These are phyloP conservation scores for Xylaria sp. DNA, from an alignment of 2,329 filamentous ascomycete genomes.

Conservation along the genomic window DNA sequence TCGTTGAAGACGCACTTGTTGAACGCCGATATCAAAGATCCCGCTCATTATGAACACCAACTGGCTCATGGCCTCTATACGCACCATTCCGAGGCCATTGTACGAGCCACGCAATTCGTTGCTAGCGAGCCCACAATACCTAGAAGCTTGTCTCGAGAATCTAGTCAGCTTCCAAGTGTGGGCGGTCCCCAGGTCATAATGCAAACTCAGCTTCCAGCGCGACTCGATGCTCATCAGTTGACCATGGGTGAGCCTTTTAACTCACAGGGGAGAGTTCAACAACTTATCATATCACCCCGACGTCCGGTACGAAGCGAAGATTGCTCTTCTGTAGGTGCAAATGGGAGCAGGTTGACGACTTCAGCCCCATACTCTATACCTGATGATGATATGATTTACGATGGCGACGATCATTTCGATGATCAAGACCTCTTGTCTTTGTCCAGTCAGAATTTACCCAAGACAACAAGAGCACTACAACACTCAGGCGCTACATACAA, in stretches of 20 bases:
- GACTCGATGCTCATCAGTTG: conserved; percentile 15
- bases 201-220: conserved; percentile 44
- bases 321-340: neutral
- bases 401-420: conserved; percentile 32
- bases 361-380: conserved; percentile 13
- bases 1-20: conserved; percentile 38
- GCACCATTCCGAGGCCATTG: conserved; percentile 32
- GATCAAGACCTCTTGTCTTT: conserved; percentile 16
- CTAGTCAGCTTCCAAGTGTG: conserved; percentile 22
- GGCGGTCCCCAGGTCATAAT: conserved; percentile 43
- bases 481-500: conserved; percentile 17
- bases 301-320: conserved; percentile 18
- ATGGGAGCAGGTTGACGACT: conserved; percentile 14
- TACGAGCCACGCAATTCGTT: conserved; percentile 42
- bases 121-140: conserved; percentile 29
- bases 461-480: conserved; percentile 10
- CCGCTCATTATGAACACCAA: conserved; percentile 34
- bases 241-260: conserved; percentile 16
- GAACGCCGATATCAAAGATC: conserved; percentile 42
- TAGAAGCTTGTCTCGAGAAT: conserved; percentile 32
- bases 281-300: conserved; percentile 14
- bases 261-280: conserved; percentile 13
- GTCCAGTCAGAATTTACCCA: conserved; percentile 8
- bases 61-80: conserved; percentile 16
- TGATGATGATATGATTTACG: conserved; percentile 31